A percentile compares a stretch with the other conserved stretches of the same genome.
Evolutionary conservation across 1,139 yeast genomes (phyloP).

Genomic region (Taiozyma sp.): DNA sequence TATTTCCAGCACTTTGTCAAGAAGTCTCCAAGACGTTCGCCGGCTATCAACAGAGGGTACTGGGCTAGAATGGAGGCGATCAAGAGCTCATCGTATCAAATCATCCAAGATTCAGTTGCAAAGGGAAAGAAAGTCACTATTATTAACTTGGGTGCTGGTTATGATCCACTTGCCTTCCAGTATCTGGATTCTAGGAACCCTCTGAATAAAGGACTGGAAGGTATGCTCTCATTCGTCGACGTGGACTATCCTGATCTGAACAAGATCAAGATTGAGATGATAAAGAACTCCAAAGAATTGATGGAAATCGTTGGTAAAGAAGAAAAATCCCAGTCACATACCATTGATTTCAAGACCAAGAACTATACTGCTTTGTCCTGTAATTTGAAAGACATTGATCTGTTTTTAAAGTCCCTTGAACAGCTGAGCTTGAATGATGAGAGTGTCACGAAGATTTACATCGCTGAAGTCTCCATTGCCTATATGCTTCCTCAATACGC

Average conservation of each 20-base stretch:
- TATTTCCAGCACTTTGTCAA: slow-evolving; percentile 67
- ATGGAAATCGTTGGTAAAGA: slow-evolving; percentile 37
- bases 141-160: slow-evolving; percentile 79
- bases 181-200: slow-evolving; percentile 35
- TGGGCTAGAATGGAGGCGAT: slow-evolving; percentile 79
- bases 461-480: slow-evolving; percentile 81
- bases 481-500: slow-evolving; percentile 70
- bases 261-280: slow-evolving; percentile 46
- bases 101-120: slow-evolving; percentile 29
- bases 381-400: slow-evolving; percentile 48
- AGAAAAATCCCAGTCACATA: slow-evolving; percentile 14
- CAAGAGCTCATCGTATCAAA: slow-evolving; percentile 42
- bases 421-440: slow-evolving; percentile 21
- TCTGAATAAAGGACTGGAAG: slow-evolving; percentile 18
- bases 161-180: slow-evolving; percentile 73
- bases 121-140: slow-evolving; percentile 30
- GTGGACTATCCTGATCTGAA: slow-evolving; percentile 74
- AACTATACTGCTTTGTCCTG: slow-evolving; percentile 65
- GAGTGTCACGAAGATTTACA: slow-evolving; percentile 45
- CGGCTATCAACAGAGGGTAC: slow-evolving; percentile 78
- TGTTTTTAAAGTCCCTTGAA: slow-evolving; percentile 36
- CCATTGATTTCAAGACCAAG: slow-evolving; percentile 35
- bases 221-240: slow-evolving; percentile 50
- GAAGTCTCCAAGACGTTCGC: slow-evolving; percentile 65
- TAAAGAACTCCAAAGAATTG: slow-evolving; percentile 44